Evolutionary conservation across 495 filamentous ascomycete genomes (phyloP).

Genomic region (Sabuloglossum arenarium): DNA sequence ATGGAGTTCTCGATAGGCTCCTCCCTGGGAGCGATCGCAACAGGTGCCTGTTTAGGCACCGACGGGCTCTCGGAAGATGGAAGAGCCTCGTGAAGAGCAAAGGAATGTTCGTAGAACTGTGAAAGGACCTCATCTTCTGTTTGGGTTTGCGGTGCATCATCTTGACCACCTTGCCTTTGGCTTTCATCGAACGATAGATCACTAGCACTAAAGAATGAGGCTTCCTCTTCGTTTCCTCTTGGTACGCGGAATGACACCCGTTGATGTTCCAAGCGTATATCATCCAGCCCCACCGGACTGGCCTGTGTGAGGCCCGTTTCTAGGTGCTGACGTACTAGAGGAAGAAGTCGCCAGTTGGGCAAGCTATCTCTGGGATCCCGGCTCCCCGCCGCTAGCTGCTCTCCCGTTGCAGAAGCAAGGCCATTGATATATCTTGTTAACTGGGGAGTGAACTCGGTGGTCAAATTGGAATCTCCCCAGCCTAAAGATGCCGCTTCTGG

Average conservation of each 20-base stretch:
- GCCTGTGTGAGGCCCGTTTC: slow-evolving; percentile 19
- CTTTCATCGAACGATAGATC: slow-evolving; percentile 17
- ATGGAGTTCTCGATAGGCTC: not conserved
- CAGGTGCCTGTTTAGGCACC: not conserved
- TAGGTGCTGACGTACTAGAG: slow-evolving; percentile 17
- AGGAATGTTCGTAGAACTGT: slow-evolving; percentile 55
- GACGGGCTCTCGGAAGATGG: slow-evolving; percentile 23
- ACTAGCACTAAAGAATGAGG: slow-evolving; percentile 26
- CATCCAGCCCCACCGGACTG: not conserved
- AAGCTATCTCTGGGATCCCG: slow-evolving; percentile 4
- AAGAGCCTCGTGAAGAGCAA: slow-evolving; percentile 38
- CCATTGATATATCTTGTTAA: slow-evolving; percentile 15
- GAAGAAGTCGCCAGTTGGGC: slow-evolving; percentile 25
- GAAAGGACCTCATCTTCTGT: slow-evolving; percentile 23
- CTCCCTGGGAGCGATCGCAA: not conserved
- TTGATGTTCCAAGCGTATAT: not conserved
- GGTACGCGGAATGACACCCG: not conserved
- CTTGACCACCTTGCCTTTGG: slow-evolving; percentile 9
- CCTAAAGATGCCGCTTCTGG: slow-evolving; percentile 30
- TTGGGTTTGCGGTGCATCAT: slow-evolving; percentile 8
- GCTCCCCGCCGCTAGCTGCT: slow-evolving; percentile 1
- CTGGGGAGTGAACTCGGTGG: slow-evolving; percentile 14
- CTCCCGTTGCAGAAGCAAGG: slow-evolving; percentile 14
- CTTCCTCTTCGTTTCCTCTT: slow-evolving; percentile 3
- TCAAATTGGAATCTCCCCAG: slow-evolving; percentile 31